Percentiles rank a stretch among this genome's conserved stretches.
phyloP scores from a whole-genome alignment of 2,329 filamentous ascomycete genomes.

The Fusarium pilosicola region DNA sequence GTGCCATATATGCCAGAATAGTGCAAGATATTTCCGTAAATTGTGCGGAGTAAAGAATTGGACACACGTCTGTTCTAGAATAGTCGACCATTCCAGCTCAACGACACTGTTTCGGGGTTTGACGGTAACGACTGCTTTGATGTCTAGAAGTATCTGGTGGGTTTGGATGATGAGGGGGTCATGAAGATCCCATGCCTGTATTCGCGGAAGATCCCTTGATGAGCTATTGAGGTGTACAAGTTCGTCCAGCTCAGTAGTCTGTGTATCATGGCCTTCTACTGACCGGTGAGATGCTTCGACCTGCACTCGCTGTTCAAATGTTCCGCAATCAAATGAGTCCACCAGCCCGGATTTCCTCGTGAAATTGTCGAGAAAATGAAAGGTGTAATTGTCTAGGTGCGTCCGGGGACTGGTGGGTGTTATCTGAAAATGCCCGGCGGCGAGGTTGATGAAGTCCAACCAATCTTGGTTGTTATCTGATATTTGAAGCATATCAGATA shows the following conservation, averaged over 20 bases:
- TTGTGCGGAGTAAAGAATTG: neutral
- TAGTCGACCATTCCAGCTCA: neutral
- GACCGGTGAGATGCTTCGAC: neutral
- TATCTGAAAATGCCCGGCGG: neutral
- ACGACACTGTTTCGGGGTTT: neutral
- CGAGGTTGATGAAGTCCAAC: neutral
- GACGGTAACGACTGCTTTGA: neutral
- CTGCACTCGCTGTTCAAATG: neutral
- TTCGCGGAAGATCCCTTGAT: neutral
- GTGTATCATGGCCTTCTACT: accelerated
- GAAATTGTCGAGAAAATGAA: slow-evolving; percentile 8
- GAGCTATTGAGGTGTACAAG: no score
- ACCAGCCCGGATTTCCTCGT: neutral
- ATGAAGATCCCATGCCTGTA: neutral
- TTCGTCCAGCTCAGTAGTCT: accelerated
- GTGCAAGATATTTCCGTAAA: neutral
- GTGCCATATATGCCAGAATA: slow-evolving; percentile 9
- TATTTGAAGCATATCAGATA: neutral
- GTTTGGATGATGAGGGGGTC: neutral
- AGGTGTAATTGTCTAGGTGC: neutral
- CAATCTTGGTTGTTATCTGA: neutral
- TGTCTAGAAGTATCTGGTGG: neutral
- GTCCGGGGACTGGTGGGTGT: neutral
- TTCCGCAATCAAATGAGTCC: neutral
- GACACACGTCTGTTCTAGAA: neutral